A percentile compares a stretch with the other conserved stretches of the same genome.
Conservation (phyloP, 2,329 filamentous ascomycete species). For the Sarocladiaceae sp. region DNA sequence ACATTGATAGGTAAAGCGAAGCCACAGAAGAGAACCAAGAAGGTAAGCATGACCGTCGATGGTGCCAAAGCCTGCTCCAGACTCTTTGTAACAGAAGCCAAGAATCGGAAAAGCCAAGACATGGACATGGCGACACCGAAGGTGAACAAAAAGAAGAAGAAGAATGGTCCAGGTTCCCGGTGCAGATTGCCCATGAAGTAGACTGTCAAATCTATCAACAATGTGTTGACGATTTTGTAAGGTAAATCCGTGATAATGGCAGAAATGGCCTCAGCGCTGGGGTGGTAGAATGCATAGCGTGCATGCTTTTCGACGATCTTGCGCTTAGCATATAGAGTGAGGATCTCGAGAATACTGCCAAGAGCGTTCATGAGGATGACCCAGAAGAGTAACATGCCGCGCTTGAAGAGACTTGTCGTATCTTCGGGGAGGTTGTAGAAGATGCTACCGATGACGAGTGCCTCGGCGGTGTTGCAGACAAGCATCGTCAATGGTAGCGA, state of each 20-base stretch:
- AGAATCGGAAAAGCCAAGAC: conserved; percentile 7
- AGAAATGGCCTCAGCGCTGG: conserved; percentile 19
- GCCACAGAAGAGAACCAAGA: conserved; percentile 45
- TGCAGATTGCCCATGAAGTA: conserved; percentile 88
- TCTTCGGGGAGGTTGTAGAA: conserved; percentile 56
- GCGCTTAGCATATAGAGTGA: conserved; percentile 18
- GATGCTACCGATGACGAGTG: conserved; percentile 59
- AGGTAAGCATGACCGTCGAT: conserved; percentile 22
- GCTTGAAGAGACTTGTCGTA: conserved; percentile 53
- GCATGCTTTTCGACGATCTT: conserved; percentile 24
- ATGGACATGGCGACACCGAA: conserved; percentile 71
- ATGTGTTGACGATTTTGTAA: conserved; percentile 54
- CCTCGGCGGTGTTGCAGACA: conserved; percentile 29
- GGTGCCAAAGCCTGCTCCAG: conserved; percentile 25
- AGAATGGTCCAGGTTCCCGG: conserved; percentile 71
- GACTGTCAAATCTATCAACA: conserved; percentile 73
- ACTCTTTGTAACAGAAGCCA: conserved; percentile 17
- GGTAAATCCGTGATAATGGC: conserved; percentile 31
- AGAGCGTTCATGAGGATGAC: conserved; percentile 28
- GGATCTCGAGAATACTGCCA: conserved; percentile 20
- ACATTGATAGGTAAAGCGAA: conserved; percentile 36
- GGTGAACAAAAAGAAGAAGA: conserved; percentile 77
- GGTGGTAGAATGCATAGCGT: conserved; percentile 28
- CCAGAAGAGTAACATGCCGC: conserved; percentile 23
- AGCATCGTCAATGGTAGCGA: conserved; percentile 29